Evolutionary conservation across 352 stramenopile genomes (phyloP), one percentile per base, ranked within the genome.

Genomic region (Blastocystis sp.): DNA sequence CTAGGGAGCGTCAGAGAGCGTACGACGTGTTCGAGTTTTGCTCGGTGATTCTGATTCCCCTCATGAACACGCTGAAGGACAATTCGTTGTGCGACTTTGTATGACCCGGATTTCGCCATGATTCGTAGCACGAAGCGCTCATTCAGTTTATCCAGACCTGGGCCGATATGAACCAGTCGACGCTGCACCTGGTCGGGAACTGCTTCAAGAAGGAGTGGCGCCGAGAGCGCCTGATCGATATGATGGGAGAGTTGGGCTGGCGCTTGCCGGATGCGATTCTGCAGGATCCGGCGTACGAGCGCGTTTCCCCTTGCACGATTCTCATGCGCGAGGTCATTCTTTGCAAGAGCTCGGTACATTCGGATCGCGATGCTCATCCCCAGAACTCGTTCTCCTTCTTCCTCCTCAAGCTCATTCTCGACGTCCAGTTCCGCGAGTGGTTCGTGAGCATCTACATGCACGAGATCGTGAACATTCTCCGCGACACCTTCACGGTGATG

Each of bases 371-470:
- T 19, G 67, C 10, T 45, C 29, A 80, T 9, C 21, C n/a, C 19
- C 50, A 85, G 74, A 31, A 69, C 51, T 26, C 26, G 33, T 51
- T 69, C 37, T 59, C 74, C 0, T 85, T 59, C 33, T 67, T 85
- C 26, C n/a, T 85, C 12, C 24, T 85, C 26, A 33, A 29, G 26
- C 74, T 85, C n/a, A 51, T 85, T 13, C 66, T 85, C 26, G 74
- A 85, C 29, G 13, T 51, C 24, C 24, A 33, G 24, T 85, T 85
- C 61, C 65, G 66, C 13, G 74, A 85, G 24, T 85, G 74, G 74
- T 55, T 85, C 33, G 74, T 69, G 3, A 55, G 26, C 31, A 31
- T 85, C 10, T 85, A 85, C 74, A 85, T 85, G 74, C 3, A 69
- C 9, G 50, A 85, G 24, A 31, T 85, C 9, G 41, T 63, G 41